Percentiles rank a stretch among this genome's conserved stretches.
Conservation (phyloP, 805 yeast species). For the Scheffersomyces ergatensis region DNA sequence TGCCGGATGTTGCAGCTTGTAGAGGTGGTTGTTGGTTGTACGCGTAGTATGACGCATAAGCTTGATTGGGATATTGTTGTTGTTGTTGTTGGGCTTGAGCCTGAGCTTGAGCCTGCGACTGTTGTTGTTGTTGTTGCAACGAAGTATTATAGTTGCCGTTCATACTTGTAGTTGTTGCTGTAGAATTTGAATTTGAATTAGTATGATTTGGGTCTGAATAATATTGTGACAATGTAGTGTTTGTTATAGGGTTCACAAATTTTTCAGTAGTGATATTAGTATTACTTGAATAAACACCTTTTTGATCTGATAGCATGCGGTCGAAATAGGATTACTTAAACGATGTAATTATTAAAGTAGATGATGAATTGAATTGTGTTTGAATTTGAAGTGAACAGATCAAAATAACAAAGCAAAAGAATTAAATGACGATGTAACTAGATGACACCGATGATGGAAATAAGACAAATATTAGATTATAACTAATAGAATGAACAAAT, state of each 20-base stretch:
- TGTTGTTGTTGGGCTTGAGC: constrained; percentile 2
- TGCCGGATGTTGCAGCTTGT: background rate
- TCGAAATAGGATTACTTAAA: too few relatives aligned
- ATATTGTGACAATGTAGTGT: background rate
- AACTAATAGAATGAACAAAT: too few relatives aligned
- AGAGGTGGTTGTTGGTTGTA: constrained; percentile 10
- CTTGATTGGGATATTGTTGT: constrained; percentile 8
- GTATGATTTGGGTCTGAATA: background rate
- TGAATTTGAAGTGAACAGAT: too few relatives aligned
- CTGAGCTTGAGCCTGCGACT: background rate
- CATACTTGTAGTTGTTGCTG: constrained; percentile 1
- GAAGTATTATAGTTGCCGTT: constrained; percentile 5
- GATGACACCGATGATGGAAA: too few relatives aligned
- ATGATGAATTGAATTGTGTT: too few relatives aligned
- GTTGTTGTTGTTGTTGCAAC: constrained; percentile 4
- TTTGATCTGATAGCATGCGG: too few relatives aligned
- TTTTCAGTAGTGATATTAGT: too few relatives aligned
- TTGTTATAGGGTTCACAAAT: too few relatives aligned
- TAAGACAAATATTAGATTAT: too few relatives aligned
- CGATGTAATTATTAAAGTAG: too few relatives aligned
- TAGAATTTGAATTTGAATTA: background rate
- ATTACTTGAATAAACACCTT: background rate
- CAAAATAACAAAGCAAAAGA: too few relatives aligned
- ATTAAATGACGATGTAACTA: too few relatives aligned
- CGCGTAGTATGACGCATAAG: constrained; percentile 17